Evolutionary conservation across 2,329 filamentous ascomycete species (phyloP).

Genomic region (Helminthosporium solani): DNA sequence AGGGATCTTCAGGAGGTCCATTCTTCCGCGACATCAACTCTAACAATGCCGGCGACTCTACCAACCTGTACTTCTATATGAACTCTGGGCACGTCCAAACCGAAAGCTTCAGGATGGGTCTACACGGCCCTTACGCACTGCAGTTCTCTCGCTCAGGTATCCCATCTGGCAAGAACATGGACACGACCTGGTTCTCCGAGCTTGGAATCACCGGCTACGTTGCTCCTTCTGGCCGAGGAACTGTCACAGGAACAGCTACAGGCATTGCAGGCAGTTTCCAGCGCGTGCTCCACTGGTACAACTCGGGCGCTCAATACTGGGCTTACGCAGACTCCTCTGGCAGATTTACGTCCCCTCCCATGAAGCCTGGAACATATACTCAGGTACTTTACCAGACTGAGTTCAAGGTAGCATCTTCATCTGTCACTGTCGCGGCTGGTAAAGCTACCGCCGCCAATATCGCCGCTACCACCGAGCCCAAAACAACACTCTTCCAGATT

Average conservation of each 20-base stretch:
- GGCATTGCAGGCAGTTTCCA: slow-evolving; percentile 56
- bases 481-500: slow-evolving; percentile 62
- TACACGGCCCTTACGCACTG: slow-evolving; percentile 67
- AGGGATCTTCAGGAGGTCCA: slow-evolving; percentile 65
- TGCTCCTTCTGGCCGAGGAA: slow-evolving; percentile 56
- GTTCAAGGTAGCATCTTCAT: slow-evolving; percentile 54
- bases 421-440: slow-evolving; percentile 51
- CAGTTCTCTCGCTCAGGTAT: slow-evolving; percentile 60
- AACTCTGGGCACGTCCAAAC: slow-evolving; percentile 63
- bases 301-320: slow-evolving; percentile 66
- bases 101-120: slow-evolving; percentile 61
- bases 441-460: slow-evolving; percentile 53
- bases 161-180: slow-evolving; percentile 48
- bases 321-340: slow-evolving; percentile 56
- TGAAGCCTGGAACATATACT: slow-evolving; percentile 69
- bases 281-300: slow-evolving; percentile 66
- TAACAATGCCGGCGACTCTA: slow-evolving; percentile 62
- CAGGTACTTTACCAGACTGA: slow-evolving; percentile 65
- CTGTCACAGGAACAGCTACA: slow-evolving; percentile 61
- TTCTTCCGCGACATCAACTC: slow-evolving; percentile 64
- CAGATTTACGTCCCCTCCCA: slow-evolving; percentile 62
- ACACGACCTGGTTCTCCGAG: slow-evolving; percentile 61
- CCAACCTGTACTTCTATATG: slow-evolving; percentile 66
- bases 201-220: slow-evolving; percentile 62
- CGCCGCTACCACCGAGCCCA: slow-evolving; percentile 50